phyloP scores from a whole-genome alignment of 805 yeast species.

The Maudiozyma bulderi region DNA sequence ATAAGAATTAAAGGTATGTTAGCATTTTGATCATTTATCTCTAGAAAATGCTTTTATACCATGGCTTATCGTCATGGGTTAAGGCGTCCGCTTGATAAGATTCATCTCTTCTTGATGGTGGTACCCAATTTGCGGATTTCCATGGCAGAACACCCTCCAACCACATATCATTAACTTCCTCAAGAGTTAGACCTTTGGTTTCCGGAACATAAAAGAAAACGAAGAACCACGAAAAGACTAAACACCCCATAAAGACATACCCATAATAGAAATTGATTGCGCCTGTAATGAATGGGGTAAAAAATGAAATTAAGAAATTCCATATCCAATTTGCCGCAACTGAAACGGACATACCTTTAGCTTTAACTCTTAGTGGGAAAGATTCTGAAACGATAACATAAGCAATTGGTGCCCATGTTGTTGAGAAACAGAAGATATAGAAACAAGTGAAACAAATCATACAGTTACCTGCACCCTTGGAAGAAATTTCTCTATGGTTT shows the following conservation, averaged over 20 bases:
- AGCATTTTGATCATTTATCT: background rate
- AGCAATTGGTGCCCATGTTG: slow-evolving; percentile 1
- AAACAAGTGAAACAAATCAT: slow-evolving; percentile 1
- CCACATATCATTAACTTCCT: background rate
- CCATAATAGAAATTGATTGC: background rate
- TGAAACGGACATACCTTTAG: background rate
- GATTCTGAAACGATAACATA: background rate
- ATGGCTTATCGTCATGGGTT: background rate
- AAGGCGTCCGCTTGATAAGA: background rate
- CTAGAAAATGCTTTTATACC: background rate
- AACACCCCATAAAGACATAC: slow-evolving; percentile 1
- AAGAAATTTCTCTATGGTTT: background rate
- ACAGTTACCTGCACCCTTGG: slow-evolving; percentile 28
- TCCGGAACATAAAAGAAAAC: background rate
- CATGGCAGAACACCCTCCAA: background rate
- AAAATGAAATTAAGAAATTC: background rate
- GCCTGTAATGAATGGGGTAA: background rate
- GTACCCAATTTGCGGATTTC: background rate
- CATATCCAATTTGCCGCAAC: slow-evolving; percentile 1
- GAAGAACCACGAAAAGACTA: background rate
- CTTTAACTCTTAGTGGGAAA: background rate
- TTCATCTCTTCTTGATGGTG: background rate
- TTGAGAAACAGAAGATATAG: slow-evolving; percentile 1
- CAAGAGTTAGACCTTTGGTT: background rate
- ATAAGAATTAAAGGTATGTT: background rate